A percentile compares a stretch with the other conserved stretches of the same genome.
These are phyloP conservation scores for Pleurotus sapidus DNA, from an alignment of 768 basidiomycete species.

Conservation along the genomic window DNA sequence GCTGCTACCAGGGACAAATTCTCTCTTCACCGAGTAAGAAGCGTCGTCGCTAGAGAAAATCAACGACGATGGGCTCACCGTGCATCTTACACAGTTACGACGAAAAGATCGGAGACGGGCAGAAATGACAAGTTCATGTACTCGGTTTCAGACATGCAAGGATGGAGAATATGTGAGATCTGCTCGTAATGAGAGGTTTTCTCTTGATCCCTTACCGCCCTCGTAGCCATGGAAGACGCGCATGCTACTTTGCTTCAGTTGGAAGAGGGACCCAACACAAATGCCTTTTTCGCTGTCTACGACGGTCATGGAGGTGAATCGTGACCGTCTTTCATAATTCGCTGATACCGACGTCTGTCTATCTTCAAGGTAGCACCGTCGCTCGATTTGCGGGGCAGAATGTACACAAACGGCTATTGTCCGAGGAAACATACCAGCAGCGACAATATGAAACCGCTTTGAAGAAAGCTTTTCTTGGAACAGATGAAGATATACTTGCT, in stretches of 20 bases:
- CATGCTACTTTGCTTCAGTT: constrained; percentile 76
- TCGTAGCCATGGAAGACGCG: constrained; percentile 94
- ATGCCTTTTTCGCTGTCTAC: constrained; percentile 94
- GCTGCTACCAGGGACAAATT: constrained; percentile 65
- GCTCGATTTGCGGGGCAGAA: constrained; percentile 84
- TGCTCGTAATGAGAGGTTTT: neutral
- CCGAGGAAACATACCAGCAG: constrained; percentile 70
- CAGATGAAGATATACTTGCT: constrained; percentile 89
- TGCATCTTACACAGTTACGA: constrained; percentile 52
- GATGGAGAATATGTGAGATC: constrained; percentile 94
- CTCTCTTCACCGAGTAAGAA: constrained; percentile 74
- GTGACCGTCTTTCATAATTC: neutral
- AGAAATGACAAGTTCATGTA: constrained; percentile 69
- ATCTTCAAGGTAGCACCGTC: constrained; percentile 66
- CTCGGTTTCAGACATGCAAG: constrained; percentile 95
- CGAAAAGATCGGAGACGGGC: constrained; percentile 76
- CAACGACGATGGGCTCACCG: constrained; percentile 6
- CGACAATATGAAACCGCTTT: constrained; percentile 73
- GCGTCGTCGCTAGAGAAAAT: constrained; percentile 3
- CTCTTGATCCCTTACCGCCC: neutral
- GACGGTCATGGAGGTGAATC: constrained; percentile 94
- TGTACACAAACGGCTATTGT: constrained; percentile 72
- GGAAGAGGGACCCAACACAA: constrained; percentile 48
- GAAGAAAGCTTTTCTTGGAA: constrained; percentile 88
- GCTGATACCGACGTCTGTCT: constrained; percentile 11